Evolutionary conservation across 306 rosid genomes (phyloP).

Genomic region (Ziziphus jujuba): DNA sequence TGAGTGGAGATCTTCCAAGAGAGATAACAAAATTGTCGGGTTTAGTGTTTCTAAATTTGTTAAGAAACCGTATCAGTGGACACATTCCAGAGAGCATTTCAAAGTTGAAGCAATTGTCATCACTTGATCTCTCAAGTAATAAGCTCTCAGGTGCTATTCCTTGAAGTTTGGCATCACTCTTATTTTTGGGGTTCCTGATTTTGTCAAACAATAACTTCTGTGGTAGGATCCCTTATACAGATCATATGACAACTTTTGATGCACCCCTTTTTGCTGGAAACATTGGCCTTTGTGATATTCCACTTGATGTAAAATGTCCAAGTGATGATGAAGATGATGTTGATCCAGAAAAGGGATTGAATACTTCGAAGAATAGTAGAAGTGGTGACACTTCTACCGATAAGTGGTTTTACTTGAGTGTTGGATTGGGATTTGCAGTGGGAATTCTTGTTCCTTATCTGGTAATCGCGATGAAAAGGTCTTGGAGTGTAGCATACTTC

Average conservation of each 20-base stretch:
- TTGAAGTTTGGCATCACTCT: conserved; percentile 25
- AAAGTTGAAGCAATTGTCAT: conserved; percentile 27
- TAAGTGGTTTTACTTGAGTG: conserved; percentile 45
- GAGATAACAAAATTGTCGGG: conserved; percentile 34
- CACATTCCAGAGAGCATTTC: conserved; percentile 31
- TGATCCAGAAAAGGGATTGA: background rate
- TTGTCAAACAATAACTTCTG: conserved; percentile 35
- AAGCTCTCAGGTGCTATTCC: conserved; percentile 35
- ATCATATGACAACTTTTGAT: conserved; percentile 37
- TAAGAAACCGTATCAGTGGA: conserved; percentile 37
- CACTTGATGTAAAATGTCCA: conserved; percentile 33
- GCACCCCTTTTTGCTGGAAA: conserved; percentile 27
- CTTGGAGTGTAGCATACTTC: conserved; percentile 43
- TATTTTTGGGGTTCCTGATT: conserved; percentile 35
- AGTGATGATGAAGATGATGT: background rate
- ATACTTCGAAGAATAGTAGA: background rate
- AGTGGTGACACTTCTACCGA: conserved; percentile 22
- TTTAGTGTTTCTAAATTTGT: conserved; percentile 33
- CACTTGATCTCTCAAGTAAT: conserved; percentile 46
- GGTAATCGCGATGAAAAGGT: conserved; percentile 28
- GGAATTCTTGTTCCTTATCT: conserved; percentile 39
- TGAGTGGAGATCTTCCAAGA: conserved; percentile 29
- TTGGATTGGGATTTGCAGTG: conserved; percentile 51
- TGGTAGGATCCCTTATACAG: conserved; percentile 29
- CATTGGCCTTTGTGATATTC: conserved; percentile 41